phyloP scores from a whole-genome alignment of 257 asterid genomes.

The Solanum phureja region DNA sequence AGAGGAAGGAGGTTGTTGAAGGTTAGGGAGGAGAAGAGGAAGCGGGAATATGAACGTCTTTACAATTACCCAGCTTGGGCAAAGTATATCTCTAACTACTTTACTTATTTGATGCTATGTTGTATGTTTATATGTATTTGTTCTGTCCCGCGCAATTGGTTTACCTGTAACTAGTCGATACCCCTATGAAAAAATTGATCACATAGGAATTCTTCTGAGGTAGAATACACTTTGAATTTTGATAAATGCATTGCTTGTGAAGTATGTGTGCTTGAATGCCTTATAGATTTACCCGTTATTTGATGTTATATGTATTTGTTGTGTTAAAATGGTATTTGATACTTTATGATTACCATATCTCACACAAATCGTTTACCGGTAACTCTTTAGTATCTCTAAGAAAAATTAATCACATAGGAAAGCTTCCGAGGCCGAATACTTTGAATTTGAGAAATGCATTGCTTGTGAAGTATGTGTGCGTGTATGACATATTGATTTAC shows the following conservation, averaged over 20 bases:
- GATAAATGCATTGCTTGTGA: background rate
- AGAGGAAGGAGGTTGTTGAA: constrained; percentile 74
- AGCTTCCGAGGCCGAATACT: background rate
- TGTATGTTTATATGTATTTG: background rate
- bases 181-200: background rate
- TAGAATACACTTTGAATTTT: background rate
- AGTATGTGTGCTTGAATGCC: background rate
- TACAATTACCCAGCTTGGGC: constrained; percentile 95
- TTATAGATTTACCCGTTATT: background rate
- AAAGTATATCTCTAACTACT: constrained; percentile 29
- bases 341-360: background rate
- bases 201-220: background rate
- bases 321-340: background rate
- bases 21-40: constrained; percentile 92
- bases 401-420: background rate
- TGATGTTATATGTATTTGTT: background rate
- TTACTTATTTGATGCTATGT: background rate
- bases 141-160: background rate
- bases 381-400: background rate
- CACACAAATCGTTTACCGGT: background rate
- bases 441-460: background rate
- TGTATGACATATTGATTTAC: background rate
- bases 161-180: background rate
- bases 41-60: constrained; percentile 54
- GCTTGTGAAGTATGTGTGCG: background rate